Evolutionary conservation across 805 yeast genomes (phyloP), one percentile per base, ranked within the genome.

Genomic region (Lipomyces sp.): DNA sequence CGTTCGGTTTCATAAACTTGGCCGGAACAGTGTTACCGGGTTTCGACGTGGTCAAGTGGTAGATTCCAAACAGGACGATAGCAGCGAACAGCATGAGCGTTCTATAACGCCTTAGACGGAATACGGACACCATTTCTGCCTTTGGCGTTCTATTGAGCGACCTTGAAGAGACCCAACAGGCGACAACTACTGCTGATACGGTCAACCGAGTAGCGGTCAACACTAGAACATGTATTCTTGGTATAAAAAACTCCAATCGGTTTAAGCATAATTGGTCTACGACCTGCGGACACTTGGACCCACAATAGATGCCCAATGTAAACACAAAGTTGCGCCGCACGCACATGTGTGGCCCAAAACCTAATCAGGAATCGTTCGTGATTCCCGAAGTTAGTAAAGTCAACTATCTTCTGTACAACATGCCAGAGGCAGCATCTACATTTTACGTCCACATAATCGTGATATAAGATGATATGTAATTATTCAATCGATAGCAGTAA

Each of bases 81-180:
- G 51, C 48, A 18, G 60, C 57, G 33, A 64, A 39, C 29, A 64
- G 32, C 39, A 64, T 29, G 45, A 64, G 42, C 33, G 57, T 57
- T 35, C 59, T 59, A 45, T 64, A 60, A 7, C 66, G 60, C 33
- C 66, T 60, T 30, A 59, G 11, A 24, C 66, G 63, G 29, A 64
- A 11, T 32, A 56, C 30, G 30, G 48, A n/a, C 34, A 45, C 15
- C 59, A 58, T 57, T 42, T 42, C 8, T 15, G 8, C 48, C 24
- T 6, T 42, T 42, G 48, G 24, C n/a, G 48, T 42, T n/a, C 24
- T 42, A 15, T 42, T 24, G 24, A 24, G 24, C 24, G 24, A 24
- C 24, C 24, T 24, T 24, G 24, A 24, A 24, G 24, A 24, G 24
- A 24, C 24, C 24, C 24, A 24, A 24, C 24, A 15, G 24, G 48